Conservation (phyloP, 257 asterid genomes). For the Penstemon eatonii region DNA sequence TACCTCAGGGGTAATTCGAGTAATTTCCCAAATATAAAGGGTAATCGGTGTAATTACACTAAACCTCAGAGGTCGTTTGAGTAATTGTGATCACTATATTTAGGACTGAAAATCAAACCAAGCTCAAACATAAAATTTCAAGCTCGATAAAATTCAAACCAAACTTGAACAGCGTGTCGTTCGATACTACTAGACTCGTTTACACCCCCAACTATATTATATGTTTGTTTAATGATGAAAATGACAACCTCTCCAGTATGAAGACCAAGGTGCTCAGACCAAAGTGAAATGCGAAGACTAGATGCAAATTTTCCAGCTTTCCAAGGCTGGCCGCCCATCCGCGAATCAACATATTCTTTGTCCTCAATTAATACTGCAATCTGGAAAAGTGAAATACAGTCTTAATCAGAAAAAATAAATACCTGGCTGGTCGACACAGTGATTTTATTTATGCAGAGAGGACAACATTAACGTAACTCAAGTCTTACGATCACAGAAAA, state of each 20-base stretch:
- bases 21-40: too few relatives aligned
- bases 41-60: too few relatives aligned
- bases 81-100: too few relatives aligned
- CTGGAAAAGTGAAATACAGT: constrained; percentile 43
- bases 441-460: background rate
- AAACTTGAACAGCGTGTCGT: too few relatives aligned
- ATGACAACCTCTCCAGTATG: constrained; percentile 61
- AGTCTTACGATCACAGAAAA: background rate
- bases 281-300: constrained; percentile 83
- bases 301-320: constrained; percentile 86
- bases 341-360: constrained; percentile 77
- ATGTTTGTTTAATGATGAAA: constrained; percentile 19
- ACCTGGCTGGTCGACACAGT: too few relatives aligned
- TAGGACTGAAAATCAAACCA: too few relatives aligned
- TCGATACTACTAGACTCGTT: too few relatives aligned
- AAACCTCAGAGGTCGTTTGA: too few relatives aligned
- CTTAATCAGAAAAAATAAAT: constrained; percentile 4
- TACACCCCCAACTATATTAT: background rate
- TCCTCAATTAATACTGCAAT: constrained; percentile 88
- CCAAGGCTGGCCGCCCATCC: constrained; percentile 79
- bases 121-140: too few relatives aligned
- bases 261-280: constrained; percentile 98
- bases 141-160: too few relatives aligned
- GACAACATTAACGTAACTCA: background rate
- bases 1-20: too few relatives aligned